A percentile compares a stretch with the other conserved stretches of the same genome.
phyloP scores from a whole-genome alignment of 2,329 filamentous ascomycete species.

The Arthrinium phaeospermum region DNA sequence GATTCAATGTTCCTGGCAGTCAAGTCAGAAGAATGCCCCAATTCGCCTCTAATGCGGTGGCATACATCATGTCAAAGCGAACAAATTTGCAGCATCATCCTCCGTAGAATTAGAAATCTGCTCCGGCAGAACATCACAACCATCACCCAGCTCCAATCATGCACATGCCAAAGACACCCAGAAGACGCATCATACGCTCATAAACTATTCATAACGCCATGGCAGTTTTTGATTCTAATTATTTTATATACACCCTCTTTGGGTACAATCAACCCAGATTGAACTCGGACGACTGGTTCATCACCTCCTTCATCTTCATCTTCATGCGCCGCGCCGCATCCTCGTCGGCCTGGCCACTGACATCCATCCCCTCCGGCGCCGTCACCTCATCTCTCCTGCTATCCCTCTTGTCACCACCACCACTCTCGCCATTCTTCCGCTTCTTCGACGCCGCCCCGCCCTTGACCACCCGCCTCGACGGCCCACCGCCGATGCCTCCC shows the following conservation, averaged over 20 bases:
- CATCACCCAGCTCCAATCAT: no score
- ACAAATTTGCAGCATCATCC: no score
- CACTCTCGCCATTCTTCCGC: conserved; percentile 38
- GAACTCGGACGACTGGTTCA: conserved; percentile 67
- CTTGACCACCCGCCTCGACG: conserved; percentile 49
- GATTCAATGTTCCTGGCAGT: no score
- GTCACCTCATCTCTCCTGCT: conserved; percentile 35
- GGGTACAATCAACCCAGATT: conserved; percentile 61
- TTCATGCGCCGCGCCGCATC: conserved; percentile 68
- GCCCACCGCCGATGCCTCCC: conserved; percentile 74
- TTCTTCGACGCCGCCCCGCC: conserved; percentile 38
- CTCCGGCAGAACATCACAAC: background rate
- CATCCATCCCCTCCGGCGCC: conserved; percentile 38
- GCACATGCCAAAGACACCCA: background rate
- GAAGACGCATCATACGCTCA: background rate
- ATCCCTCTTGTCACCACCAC: conserved; percentile 42
- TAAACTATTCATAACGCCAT: background rate
- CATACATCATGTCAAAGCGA: background rate
- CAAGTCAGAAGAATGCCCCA: no score
- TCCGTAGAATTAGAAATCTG: background rate
- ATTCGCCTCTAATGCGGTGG: no score
- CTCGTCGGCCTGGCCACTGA: conserved; percentile 54
- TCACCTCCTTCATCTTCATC: conserved; percentile 64
- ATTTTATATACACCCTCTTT: background rate
- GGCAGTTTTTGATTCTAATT: background rate